A percentile compares a stretch with the other conserved stretches of the same genome.
phyloP scores from a whole-genome alignment of 2,329 filamentous ascomycete species.

The Trichophyton rubrum region DNA sequence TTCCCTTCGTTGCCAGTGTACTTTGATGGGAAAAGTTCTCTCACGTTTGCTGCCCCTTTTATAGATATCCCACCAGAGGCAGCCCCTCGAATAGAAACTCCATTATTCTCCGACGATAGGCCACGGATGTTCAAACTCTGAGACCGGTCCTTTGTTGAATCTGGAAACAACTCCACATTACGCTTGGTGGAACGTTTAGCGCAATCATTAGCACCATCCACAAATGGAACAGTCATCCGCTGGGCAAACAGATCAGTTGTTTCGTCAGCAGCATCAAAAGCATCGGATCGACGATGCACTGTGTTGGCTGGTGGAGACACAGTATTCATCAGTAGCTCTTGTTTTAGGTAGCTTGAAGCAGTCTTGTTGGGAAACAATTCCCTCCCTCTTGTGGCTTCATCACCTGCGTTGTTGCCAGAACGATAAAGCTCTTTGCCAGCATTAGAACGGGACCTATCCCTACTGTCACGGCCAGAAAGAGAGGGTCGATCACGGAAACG shows the following conservation, averaged over 20 bases:
- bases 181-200: conserved; percentile 16
- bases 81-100: conserved; percentile 29
- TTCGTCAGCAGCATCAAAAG: conserved; percentile 44
- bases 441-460: conserved; percentile 26
- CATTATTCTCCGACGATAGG: conserved; percentile 34
- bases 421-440: conserved; percentile 50
- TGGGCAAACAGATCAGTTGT: conserved; percentile 41
- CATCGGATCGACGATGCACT: conserved; percentile 37
- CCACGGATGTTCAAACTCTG: conserved; percentile 48
- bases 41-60: conserved; percentile 54
- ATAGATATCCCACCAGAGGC: conserved; percentile 47
- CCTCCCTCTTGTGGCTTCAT: conserved; percentile 28
- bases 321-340: conserved; percentile 41
- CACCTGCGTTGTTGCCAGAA: conserved; percentile 16
- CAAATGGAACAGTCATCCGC: conserved; percentile 39
- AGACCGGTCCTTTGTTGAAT: conserved; percentile 12
- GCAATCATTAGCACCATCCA: conserved; percentile 28
- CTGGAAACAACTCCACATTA: conserved; percentile 31
- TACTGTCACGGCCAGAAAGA: conserved; percentile 15
- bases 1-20: conserved; percentile 48
- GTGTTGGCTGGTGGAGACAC: conserved; percentile 33
- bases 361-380: conserved; percentile 38
- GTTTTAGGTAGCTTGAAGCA: conserved; percentile 34
- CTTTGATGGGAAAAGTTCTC: conserved; percentile 58
- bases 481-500: conserved; percentile 34